Evolutionary conservation across 345 rosid species (phyloP), one percentile per base, ranked within the genome.

Genomic region (Moricandia moricandioides): DNA sequence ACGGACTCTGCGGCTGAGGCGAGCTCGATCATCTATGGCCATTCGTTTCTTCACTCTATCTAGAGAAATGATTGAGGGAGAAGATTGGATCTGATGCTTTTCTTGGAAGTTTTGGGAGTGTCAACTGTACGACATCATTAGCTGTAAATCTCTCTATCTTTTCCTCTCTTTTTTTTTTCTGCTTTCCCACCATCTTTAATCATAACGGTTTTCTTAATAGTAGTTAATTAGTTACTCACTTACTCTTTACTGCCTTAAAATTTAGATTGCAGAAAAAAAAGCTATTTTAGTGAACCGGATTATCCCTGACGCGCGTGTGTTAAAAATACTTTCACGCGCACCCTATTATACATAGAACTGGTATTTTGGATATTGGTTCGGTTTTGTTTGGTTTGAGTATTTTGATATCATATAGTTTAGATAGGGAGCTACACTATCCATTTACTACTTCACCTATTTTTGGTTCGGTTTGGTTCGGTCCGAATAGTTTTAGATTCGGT

Each of bases 1-100:
- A 17, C 82, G 86, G 76, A 89, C 71, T 83, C 84, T 90, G 72
- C 85, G 85, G 87, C 82, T 85, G 47, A 88, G 21, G 70, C 77
- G 88, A 82, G 82, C 81, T 8, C 78, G 74, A 73, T 79, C 78
- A 17, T 69, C 82, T 70, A 79, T 78, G 45, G 74, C 8, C 35
- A 72, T 67, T 54, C 40, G 31, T 61, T 29, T 12, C 73, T 51
- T 57, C 56, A 57, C 58, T n/a, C n/a, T n/a, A n/a, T n/a, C n/a
- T n/a, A n/a, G n/a, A n/a, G n/a, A n/a, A n/a, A n/a, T n/a, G n/a
- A n/a, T n/a, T n/a, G n/a, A n/a, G n/a, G n/a, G n/a, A n/a, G 35
- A 16, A 27, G 70, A 62, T 70, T 70, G 76, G 80, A 77, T 77
- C 80, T 71, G 80, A 77, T 77, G 72, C 80, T 57, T 49, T 77